Percentiles rank a stretch among this genome's conserved stretches.
Conservation (phyloP, 1,284 basidiomycete genomes). For the Sparassis latifolia region DNA sequence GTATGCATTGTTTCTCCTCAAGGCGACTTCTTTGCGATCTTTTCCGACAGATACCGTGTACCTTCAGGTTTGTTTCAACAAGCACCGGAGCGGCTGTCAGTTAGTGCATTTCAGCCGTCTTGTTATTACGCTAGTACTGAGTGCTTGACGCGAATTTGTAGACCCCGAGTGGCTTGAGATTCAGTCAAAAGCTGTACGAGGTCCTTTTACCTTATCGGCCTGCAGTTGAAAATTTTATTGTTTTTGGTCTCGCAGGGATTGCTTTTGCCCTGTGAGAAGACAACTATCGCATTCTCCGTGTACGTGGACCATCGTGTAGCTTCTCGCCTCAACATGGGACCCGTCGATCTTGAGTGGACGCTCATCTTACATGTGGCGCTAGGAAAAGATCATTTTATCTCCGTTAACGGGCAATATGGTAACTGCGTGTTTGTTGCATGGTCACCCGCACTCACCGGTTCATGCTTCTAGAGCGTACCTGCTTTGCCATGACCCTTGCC, state of each 20-base stretch:
- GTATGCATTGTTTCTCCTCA: slow-evolving; percentile 17
- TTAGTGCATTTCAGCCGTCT: slow-evolving; percentile 24
- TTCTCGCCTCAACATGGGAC: slow-evolving; percentile 42
- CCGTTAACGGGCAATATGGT: slow-evolving; percentile 61
- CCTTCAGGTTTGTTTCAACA: slow-evolving; percentile 1
- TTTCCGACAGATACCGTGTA: slow-evolving; percentile 1
- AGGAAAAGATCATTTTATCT: slow-evolving; percentile 68
- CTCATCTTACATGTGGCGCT: slow-evolving; percentile 62
- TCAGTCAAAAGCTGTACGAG: no score
- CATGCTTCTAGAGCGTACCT: slow-evolving; percentile 51
- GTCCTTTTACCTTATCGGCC: no score
- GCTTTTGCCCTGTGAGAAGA: slow-evolving; percentile 47
- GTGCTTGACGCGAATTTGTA: no score
- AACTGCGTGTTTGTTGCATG: slow-evolving; percentile 17
- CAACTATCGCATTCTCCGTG: slow-evolving; percentile 40
- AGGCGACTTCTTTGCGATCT: no score
- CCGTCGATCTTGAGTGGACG: slow-evolving; percentile 42
- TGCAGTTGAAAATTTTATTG: no score
- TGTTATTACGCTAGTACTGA: no score
- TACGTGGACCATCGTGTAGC: slow-evolving; percentile 44
- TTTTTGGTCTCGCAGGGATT: slow-evolving; percentile 41
- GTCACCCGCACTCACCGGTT: not conserved
- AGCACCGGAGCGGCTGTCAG: slow-evolving; percentile 58
- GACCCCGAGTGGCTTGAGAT: no score
- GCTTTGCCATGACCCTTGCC: slow-evolving; percentile 57